Evolutionary conservation across 108 stramenopile genomes (phyloP).

Genomic region (Pseudonitzschia multiseries): DNA sequence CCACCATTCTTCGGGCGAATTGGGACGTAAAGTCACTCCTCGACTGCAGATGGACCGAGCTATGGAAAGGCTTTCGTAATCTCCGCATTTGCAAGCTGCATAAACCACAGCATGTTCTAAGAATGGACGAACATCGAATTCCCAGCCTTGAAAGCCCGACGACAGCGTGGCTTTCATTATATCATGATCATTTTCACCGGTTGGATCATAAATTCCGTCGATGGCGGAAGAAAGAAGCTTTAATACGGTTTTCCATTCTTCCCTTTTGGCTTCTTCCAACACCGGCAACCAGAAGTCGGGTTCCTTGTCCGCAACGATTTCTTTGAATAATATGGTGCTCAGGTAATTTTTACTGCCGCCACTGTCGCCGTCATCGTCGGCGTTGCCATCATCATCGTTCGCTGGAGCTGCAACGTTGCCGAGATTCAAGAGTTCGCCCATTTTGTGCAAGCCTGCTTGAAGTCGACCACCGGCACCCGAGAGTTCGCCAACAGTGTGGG

Average conservation of each 20-base stretch:
- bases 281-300: constrained; percentile 52
- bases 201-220: constrained; percentile 42
- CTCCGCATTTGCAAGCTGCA: constrained; percentile 70
- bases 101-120: constrained; percentile 72
- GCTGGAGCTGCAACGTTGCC: constrained; percentile 33
- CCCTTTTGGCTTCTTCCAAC: constrained; percentile 18
- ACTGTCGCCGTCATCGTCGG: not conserved
- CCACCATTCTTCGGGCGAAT: constrained; percentile 85
- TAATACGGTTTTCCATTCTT: constrained; percentile 63
- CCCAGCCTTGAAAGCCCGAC: constrained; percentile 53
- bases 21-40: constrained; percentile 78
- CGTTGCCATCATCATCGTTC: constrained; percentile 19
- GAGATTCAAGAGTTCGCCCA: constrained; percentile 68
- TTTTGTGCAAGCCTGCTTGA: constrained; percentile 49
- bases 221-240: constrained; percentile 39
- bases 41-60: constrained; percentile 79
- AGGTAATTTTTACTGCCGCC: constrained; percentile 12
- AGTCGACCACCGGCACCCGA: constrained; percentile 28
- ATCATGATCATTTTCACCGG: constrained; percentile 32
- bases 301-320: constrained; percentile 45
- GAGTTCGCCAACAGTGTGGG: constrained; percentile 23
- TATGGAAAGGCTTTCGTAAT: constrained; percentile 63
- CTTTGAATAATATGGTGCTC: constrained; percentile 25
- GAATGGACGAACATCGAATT: constrained; percentile 70
- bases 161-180: constrained; percentile 21